A percentile compares a stretch with the other conserved stretches of the same genome.
Evolutionary conservation across 208 protist genomes (phyloP).

Genomic region (Wallacemonas sp.): DNA sequence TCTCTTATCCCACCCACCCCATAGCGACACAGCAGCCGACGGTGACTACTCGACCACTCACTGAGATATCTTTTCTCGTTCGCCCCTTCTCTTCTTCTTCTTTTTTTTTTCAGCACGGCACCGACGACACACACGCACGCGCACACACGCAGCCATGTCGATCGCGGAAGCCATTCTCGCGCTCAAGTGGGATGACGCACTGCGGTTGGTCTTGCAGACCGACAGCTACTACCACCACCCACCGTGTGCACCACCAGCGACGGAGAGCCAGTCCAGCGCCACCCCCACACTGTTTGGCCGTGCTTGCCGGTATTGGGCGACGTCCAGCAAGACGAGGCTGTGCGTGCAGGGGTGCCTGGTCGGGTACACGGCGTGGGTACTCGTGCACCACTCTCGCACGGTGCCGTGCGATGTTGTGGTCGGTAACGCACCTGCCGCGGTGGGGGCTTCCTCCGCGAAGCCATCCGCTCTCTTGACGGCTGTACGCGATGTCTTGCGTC

Average conservation of each 20-base stretch:
- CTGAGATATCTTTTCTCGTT: conserved; percentile 7
- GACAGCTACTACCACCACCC: conserved; percentile 26
- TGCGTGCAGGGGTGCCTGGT: conserved; percentile 10
- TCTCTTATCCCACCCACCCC: neutral
- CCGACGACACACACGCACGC: neutral
- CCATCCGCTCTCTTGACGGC: neutral
- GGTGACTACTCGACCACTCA: neutral
- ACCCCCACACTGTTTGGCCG: neutral
- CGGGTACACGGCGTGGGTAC: conserved; percentile 17
- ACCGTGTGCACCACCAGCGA: neutral
- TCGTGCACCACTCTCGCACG: conserved; percentile 15
- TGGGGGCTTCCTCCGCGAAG: too few relatives aligned
- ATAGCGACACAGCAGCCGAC: neutral
- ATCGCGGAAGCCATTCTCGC: conserved; percentile 1
- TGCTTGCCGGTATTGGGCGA: conserved; percentile 8
- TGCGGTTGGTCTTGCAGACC: conserved; percentile 14
- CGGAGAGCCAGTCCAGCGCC: neutral
- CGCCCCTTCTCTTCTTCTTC: neutral
- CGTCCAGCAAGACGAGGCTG: conserved; percentile 26
- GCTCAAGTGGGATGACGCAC: conserved; percentile 18
- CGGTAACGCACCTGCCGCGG: neutral
- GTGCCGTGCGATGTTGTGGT: conserved; percentile 13
- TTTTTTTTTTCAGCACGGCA: neutral
- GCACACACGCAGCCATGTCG: neutral
- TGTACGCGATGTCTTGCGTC: neutral